phyloP scores from a whole-genome alignment of 805 yeast species.

The Teunomyces aglyptinius region DNA sequence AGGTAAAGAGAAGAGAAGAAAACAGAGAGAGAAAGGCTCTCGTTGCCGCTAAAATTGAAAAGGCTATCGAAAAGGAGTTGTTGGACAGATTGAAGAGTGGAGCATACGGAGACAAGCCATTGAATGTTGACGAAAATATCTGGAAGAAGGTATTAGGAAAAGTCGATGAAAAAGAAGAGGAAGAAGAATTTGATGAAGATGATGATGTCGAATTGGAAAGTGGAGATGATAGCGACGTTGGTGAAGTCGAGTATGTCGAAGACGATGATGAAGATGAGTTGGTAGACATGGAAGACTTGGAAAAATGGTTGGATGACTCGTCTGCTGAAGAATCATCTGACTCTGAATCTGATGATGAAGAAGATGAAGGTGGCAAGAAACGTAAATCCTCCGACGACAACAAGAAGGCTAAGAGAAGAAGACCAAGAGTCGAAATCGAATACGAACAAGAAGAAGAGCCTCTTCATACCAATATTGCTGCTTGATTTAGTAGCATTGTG shows the following conservation, averaged over 20 bases:
- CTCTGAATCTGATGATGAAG: conserved; percentile 35
- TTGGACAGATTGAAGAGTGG: conserved; percentile 94
- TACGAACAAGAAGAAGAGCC: conserved; percentile 67
- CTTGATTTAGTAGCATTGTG: conserved; percentile 3
- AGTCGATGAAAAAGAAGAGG: conserved; percentile 54
- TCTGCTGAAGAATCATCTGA: conserved; percentile 36
- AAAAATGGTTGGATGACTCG: conserved; percentile 71
- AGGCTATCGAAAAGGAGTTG: conserved; percentile 93
- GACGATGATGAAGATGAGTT: conserved; percentile 87
- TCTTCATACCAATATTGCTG: conserved; percentile 34
- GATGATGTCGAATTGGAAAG: conserved; percentile 51
- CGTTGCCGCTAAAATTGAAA: conserved; percentile 94
- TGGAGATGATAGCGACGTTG: conserved; percentile 54
- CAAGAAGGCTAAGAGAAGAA: conserved; percentile 46
- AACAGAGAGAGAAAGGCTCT: conserved; percentile 95
- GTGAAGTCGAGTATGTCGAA: conserved; percentile 86
- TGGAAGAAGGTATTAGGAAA: conserved; percentile 92
- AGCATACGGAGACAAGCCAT: conserved; percentile 96
- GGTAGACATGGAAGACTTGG: conserved; percentile 91
- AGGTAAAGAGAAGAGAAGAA: conserved; percentile 91
- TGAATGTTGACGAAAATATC: conserved; percentile 91
- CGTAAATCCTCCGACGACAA: conserved; percentile 30
- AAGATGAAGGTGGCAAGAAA: conserved; percentile 26
- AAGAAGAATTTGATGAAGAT: conserved; percentile 59
- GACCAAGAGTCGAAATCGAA: conserved; percentile 78